Base-by-base conservation (phyloP, 805 yeast species). In the Starmera pachycereana region DNA sequence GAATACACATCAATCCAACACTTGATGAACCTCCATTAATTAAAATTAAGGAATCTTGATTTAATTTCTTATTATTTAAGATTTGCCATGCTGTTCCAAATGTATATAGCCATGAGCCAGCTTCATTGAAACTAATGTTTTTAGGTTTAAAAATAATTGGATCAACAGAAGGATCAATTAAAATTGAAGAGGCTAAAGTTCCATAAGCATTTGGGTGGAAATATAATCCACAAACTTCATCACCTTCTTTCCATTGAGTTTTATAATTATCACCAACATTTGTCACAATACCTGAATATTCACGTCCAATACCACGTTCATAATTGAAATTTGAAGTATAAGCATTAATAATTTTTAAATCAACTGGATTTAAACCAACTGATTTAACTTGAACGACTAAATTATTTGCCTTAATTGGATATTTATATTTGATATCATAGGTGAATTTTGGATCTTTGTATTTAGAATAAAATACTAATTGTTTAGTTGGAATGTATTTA, bases 21-120 rank as follows among this genome's bases (percentile, higher is more conserved):
- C 78, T 66, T 2, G 94, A 74, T 2, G 85, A 78, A 13, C 83
- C 94, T 39, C 96, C 96, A 44, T 83, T 67, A 33, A 87, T 65
- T 36, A 84, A 63, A 3, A 85, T 72, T 41, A 69, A 71, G 2
- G 75, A 59, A 9, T 64, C 63, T 4, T 61, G 58, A 32, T 65
- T 66, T 6, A 71, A 51, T 36, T 12, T 47, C 60, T 25, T 47
- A 44, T 51, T 45, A 45, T 60, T 56, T 29, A 76, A 57, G 40
- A 73, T 52, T 37, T 63, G 66, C 45, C 57, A 69, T 0, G 94
- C 89, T 4, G 92, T 70, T 13, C 79, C 78, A 45, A 74, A 71
- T 18, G 78, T 75, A 47, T 74, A 66, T 11, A 83, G 74, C 56
- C 78, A 71, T 4, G 84, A 74, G 1, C 83, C 78, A 12, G 89